A percentile compares a stretch with the other conserved stretches of the same genome.
Evolutionary conservation across 345 rosid species (phyloP).

Genomic region (Lepidium aucheri): DNA sequence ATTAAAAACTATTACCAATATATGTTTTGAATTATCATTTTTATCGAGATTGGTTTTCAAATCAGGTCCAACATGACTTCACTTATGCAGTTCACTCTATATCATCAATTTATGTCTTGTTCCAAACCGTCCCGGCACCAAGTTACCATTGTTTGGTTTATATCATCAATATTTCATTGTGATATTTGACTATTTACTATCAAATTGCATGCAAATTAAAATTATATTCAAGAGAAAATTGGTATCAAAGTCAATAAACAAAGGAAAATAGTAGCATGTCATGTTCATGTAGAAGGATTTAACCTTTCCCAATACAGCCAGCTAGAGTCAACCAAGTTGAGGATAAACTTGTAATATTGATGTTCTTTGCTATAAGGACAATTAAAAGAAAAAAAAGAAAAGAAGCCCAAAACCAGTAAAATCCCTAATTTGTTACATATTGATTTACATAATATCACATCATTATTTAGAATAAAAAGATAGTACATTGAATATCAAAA

Average conservation of each 20-base stretch:
- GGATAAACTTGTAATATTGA: neutral
- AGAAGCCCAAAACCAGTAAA: neutral
- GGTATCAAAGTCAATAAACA: neutral
- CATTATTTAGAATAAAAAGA: neutral
- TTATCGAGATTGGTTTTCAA: neutral
- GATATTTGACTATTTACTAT: no score
- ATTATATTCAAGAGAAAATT: neutral
- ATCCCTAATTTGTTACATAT: neutral
- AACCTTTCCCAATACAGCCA: neutral
- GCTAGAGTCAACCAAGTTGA: slow-evolving; percentile 2
- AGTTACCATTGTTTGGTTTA: no score
- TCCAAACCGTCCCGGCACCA: no score
- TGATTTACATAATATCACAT: neutral
- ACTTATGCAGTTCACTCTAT: neutral
- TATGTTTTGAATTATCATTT: neutral
- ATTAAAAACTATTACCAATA: slow-evolving; percentile 1
- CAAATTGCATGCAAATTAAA: neutral
- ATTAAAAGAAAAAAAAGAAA: neutral
- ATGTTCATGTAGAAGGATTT: neutral
- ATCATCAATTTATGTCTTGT: neutral
- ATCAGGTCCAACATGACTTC: neutral
- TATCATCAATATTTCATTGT: no score
- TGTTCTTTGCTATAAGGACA: neutral
- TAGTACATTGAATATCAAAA: neutral
- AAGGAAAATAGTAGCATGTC: neutral